These are phyloP conservation scores for Domatiomyces globalis DNA, from an alignment of 2,329 filamentous ascomycete species.

Conservation along the genomic window DNA sequence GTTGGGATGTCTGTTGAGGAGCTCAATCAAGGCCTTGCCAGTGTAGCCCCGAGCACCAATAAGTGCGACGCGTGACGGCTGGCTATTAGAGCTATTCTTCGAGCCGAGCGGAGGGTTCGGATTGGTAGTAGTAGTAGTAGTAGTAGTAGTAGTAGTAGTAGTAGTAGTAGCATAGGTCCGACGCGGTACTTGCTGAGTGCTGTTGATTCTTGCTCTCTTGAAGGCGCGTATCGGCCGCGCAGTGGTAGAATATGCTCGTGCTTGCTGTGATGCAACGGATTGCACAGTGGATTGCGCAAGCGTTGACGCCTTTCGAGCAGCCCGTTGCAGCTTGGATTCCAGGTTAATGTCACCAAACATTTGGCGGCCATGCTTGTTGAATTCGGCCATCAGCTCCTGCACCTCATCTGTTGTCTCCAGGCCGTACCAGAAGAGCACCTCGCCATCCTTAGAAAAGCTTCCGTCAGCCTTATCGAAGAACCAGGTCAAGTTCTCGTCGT, in stretches of 20 bases:
- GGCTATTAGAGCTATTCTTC: conserved; percentile 72
- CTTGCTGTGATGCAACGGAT: conserved; percentile 37
- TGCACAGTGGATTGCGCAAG: conserved; percentile 32
- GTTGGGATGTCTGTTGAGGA: conserved; percentile 75
- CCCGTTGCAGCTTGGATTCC: conserved; percentile 67
- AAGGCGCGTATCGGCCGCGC: conserved; percentile 26
- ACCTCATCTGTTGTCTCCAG: conserved; percentile 71
- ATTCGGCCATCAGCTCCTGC: conserved; percentile 69
- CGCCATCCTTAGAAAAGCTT: conserved; percentile 69
- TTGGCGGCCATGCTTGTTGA: conserved; percentile 63
- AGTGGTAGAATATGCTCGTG: conserved; percentile 53
- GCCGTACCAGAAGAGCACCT: conserved; percentile 94
- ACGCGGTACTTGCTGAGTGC: conserved; percentile 2
- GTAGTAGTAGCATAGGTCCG: conserved; percentile 14
- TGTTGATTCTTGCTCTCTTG: conserved; percentile 11
- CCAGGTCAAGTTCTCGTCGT: conserved; percentile 95
- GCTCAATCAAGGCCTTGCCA: conserved; percentile 73
- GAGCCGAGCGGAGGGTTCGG: conserved; percentile 80
- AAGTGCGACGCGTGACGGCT: conserved; percentile 65
- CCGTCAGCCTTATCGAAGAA: conserved; percentile 96
- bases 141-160: conserved; percentile 30
- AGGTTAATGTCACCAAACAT: conserved; percentile 86
- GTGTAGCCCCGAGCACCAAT: conserved; percentile 92
- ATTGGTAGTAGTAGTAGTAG: conserved; percentile 48
- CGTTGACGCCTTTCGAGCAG: conserved; percentile 54